Evolutionary conservation across 805 yeast species (phyloP).

Genomic region (Lachancea quebecensis): DNA sequence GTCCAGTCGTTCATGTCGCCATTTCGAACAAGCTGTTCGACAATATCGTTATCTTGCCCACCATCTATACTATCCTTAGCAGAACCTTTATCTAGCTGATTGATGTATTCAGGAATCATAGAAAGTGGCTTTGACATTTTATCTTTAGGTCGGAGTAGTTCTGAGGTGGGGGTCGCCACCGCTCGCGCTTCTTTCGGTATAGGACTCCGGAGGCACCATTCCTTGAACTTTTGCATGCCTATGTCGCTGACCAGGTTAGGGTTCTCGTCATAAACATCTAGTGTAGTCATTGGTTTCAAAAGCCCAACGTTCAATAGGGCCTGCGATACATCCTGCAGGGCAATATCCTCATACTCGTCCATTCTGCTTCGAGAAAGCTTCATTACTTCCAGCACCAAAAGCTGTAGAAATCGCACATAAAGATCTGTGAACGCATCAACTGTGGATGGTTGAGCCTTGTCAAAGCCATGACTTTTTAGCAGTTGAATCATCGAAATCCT

Average conservation of each 20-base stretch:
- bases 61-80: conserved; percentile 10
- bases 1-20: conserved; percentile 36
- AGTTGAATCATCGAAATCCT: conserved; percentile 46
- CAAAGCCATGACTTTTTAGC: conserved; percentile 78
- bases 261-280: conserved; percentile 48
- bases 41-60: conserved; percentile 18
- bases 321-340: conserved; percentile 57
- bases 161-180: conserved; percentile 31
- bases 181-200: conserved; percentile 39
- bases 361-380: conserved; percentile 44
- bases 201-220: conserved; percentile 47
- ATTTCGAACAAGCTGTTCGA: conserved; percentile 26
- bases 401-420: conserved; percentile 53
- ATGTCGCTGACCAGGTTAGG: conserved; percentile 37
- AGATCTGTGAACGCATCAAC: conserved; percentile 75
- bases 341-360: conserved; percentile 40
- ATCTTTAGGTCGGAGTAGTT: conserved; percentile 15
- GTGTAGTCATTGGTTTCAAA: conserved; percentile 47
- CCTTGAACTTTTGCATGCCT: conserved; percentile 46
- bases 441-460: conserved; percentile 61
- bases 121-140: conserved; percentile 20
- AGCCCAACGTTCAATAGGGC: conserved; percentile 61
- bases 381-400: conserved; percentile 45
- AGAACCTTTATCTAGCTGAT: conserved; percentile 16
- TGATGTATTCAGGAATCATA: conserved; percentile 29